Evolutionary conservation across 1,284 basidiomycete genomes (phyloP).

Genomic region (Bjerkandera adusta): DNA sequence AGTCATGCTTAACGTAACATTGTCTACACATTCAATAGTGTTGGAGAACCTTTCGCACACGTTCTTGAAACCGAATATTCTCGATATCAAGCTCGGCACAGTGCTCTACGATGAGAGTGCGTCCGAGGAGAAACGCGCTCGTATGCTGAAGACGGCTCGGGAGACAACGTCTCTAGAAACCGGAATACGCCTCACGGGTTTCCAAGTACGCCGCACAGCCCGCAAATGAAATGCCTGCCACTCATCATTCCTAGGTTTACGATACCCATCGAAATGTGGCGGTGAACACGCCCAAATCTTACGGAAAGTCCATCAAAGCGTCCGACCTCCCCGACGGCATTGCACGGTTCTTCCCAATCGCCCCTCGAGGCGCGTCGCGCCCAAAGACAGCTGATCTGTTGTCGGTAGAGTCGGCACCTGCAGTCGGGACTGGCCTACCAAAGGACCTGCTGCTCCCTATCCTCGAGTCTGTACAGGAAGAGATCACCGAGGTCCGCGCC

Average conservation of each 20-base stretch:
- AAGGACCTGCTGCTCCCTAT: conserved; percentile 54
- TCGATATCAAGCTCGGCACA: conserved; percentile 93
- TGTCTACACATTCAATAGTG: conserved; percentile 65
- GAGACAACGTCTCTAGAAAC: conserved; percentile 74
- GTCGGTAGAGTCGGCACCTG: not conserved
- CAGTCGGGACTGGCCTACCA: conserved; percentile 48
- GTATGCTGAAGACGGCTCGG: conserved; percentile 75
- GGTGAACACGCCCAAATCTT: conserved; percentile 70
- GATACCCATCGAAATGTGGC: conserved; percentile 54
- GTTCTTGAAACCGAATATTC: conserved; percentile 80
- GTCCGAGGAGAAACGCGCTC: conserved; percentile 70
- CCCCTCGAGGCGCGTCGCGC: conserved; percentile 12
- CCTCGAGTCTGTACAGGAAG: conserved; percentile 52
- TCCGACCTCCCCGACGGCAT: conserved; percentile 74
- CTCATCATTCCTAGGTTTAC: conserved; percentile 58
- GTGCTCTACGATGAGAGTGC: conserved; percentile 76
- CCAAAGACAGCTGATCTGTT: not conserved
- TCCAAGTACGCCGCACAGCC: conserved; percentile 61
- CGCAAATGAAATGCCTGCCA: not conserved
- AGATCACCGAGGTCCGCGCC: conserved; percentile 56
- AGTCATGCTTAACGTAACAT: conserved; percentile 8
- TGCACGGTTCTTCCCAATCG: conserved; percentile 74
- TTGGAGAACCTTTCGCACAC: conserved; percentile 79
- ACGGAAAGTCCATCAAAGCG: conserved; percentile 75
- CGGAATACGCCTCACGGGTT: conserved; percentile 85